A percentile compares a stretch with the other conserved stretches of the same genome.
Evolutionary conservation across 1,284 basidiomycete species (phyloP).

Genomic region (Cryptococcus sp.): DNA sequence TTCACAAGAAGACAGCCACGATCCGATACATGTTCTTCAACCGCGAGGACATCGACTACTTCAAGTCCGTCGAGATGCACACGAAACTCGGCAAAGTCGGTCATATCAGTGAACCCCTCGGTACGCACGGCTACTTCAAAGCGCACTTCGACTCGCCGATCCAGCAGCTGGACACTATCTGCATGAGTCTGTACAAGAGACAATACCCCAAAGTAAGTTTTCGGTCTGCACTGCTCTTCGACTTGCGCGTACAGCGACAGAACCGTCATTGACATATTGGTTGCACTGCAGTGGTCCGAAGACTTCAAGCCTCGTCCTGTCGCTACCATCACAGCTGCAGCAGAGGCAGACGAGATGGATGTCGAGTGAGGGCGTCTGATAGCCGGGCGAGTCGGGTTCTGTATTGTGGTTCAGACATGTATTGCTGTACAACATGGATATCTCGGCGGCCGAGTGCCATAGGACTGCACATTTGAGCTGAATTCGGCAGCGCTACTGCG

Average conservation of each 20-base stretch:
- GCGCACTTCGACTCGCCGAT: conserved; percentile 94
- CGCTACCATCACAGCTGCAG: not conserved
- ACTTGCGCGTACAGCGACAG: not conserved
- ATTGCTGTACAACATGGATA: too few relatives aligned
- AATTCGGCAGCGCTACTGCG: too few relatives aligned
- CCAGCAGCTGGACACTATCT: conserved; percentile 93
- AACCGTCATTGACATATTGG: not conserved
- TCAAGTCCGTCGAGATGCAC: conserved; percentile 86
- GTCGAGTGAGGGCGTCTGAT: conserved; percentile 18
- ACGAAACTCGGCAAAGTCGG: conserved; percentile 93
- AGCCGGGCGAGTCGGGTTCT: too few relatives aligned
- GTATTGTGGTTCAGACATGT: too few relatives aligned
- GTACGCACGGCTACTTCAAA: conserved; percentile 98
- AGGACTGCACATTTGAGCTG: too few relatives aligned
- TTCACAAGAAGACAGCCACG: conserved; percentile 96
- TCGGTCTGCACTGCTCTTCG: not conserved
- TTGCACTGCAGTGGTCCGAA: conserved; percentile 31
- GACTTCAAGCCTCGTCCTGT: conserved; percentile 21
- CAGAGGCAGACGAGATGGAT: conserved; percentile 29
- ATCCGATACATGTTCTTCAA: conserved; percentile 99
- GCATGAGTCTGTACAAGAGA: conserved; percentile 87
- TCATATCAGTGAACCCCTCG: conserved; percentile 89
- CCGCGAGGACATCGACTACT: conserved; percentile 87
- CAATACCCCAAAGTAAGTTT: conserved; percentile 82
- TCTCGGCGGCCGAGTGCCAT: too few relatives aligned